Evolutionary conservation across 257 asterid genomes (phyloP), one percentile per base, ranked within the genome.

Genomic region (Solanum etuberosum): DNA sequence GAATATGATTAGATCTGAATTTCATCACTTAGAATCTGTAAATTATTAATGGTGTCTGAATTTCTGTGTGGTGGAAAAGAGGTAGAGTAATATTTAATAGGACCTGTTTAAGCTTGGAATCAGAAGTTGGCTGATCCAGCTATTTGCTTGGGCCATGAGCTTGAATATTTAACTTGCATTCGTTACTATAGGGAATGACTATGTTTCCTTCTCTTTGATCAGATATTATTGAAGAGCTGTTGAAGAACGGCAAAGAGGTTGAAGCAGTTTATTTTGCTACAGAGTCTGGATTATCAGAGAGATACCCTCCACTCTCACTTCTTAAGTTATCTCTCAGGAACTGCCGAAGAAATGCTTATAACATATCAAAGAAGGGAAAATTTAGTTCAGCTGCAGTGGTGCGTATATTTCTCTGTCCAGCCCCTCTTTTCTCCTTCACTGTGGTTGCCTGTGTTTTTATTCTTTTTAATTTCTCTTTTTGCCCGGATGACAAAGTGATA

Each of bases 191-290:
- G 29, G 37, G 25, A 68, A 25, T 71, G 48, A 20, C 32, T 38
- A 16, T 83, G 43, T 37, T 34, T 11, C n/a, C 61, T 68, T 63
- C 1, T 31, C 83, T 43, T 70, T 85, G 20, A 57, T 27, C 88
- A 88, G 90, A 86, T 81, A 88, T 88, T 85, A 88, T 88, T 65
- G 88, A 86, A 18, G 88, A 88, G 67, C 86, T 88, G 63, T 85
- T 88, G 85, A 88, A 86, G 78, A 80, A 29, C 51, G 90, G 87
- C 77, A 86, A 71, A 86, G 90, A 88, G 87, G 48, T 88, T 71
- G 90, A 88, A 46, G 90, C 90, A 16, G 48, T 86, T 48, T 88
- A 88, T 86, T 88, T 88, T 57, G 87, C 90, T 68, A 71, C 74
- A 7, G 88, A 86, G 85, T 42, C 88, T 70, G 86, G 88, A 86